phyloP scores from a whole-genome alignment of 768 basidiomycete species.

The Cubamyces sp. region DNA sequence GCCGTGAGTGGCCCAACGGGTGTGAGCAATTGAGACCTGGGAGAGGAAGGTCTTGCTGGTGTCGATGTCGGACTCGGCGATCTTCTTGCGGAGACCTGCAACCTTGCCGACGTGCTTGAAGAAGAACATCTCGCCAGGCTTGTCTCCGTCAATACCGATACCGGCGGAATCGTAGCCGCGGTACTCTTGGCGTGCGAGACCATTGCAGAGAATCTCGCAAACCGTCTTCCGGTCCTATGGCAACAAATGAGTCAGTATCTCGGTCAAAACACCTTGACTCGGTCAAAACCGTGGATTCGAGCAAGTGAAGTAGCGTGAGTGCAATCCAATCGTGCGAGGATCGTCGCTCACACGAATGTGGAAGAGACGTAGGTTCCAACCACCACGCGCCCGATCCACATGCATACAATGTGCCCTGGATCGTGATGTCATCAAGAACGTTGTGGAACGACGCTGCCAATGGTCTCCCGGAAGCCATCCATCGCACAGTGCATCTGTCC shows the following conservation, averaged over 20 bases:
- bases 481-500: neutral
- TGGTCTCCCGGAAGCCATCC: neutral
- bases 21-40: conserved; percentile 98
- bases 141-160: conserved; percentile 90
- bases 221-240: conserved; percentile 84
- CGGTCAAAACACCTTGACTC: neutral
- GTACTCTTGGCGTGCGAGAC: conserved; percentile 95
- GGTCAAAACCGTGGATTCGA: neutral
- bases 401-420: neutral
- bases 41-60: conserved; percentile 76
- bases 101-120: conserved; percentile 99
- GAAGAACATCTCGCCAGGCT: conserved; percentile 70
- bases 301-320: neutral
- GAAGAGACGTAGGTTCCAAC: neutral
- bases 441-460: neutral
- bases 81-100: conserved; percentile 87
- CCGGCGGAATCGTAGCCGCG: conserved; percentile 98
- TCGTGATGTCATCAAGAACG: conserved; percentile 15
- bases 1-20: conserved; percentile 99
- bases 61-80: conserved; percentile 70
- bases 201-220: conserved; percentile 87
- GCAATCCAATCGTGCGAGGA: neutral
- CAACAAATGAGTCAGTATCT: neutral
- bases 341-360: neutral
- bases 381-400: neutral